Percentiles rank a stretch among this genome's conserved stretches.
Conservation (phyloP, 805 yeast species). For the Tetrapisispora iriomotensis region DNA sequence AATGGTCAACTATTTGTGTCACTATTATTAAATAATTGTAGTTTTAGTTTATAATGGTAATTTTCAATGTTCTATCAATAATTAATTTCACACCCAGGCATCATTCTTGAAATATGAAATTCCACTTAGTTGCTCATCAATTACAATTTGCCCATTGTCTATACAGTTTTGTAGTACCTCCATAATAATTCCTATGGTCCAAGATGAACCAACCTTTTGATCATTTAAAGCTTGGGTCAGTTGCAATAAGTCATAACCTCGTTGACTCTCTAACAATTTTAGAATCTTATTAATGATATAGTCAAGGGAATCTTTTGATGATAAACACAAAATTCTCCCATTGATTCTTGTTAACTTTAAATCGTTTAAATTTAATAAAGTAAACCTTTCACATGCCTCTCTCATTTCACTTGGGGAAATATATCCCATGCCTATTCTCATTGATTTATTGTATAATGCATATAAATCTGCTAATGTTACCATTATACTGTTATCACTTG, state of each 20-base stretch:
- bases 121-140: conserved; percentile 64
- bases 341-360: conserved; percentile 30
- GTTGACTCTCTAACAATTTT: conserved; percentile 14
- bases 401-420: conserved; percentile 61
- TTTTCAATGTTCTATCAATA: neutral
- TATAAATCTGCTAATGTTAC: conserved; percentile 54
- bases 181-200: conserved; percentile 56
- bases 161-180: conserved; percentile 57
- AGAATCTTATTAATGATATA: conserved; percentile 22
- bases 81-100: conserved; percentile 12
- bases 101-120: conserved; percentile 50
- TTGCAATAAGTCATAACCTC: conserved; percentile 26
- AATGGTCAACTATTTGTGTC: too few relatives aligned
- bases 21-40: too few relatives aligned
- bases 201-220: conserved; percentile 33
- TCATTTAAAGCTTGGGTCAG: conserved; percentile 21
- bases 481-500: conserved; percentile 38
- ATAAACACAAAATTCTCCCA: conserved; percentile 29
- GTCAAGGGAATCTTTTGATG: conserved; percentile 25
- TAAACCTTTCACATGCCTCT: conserved; percentile 51
- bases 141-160: conserved; percentile 44
- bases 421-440: conserved; percentile 55
- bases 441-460: conserved; percentile 52
- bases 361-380: conserved; percentile 41
- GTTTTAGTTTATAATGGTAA: neutral